Evolutionary conservation across 306 rosid genomes (phyloP).

Genomic region (Ormosia semicastrata): DNA sequence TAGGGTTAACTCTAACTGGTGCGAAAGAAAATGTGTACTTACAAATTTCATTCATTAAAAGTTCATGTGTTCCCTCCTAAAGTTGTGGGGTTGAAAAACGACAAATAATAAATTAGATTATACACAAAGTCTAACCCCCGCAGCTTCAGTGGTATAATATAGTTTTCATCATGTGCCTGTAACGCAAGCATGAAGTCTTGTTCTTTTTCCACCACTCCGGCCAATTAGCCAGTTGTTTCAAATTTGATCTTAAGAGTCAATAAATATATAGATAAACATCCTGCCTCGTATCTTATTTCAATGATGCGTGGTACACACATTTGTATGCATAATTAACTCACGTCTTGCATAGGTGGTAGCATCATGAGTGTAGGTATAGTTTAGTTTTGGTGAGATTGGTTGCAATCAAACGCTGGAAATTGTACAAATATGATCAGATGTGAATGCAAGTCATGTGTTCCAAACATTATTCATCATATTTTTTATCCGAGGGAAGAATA

Average conservation of each 20-base stretch:
- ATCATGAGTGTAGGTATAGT: no score
- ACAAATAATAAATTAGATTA: slow-evolving; percentile 21
- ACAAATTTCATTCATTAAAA: background rate
- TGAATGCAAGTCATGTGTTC: no score
- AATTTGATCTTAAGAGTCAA: background rate
- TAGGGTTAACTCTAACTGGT: background rate
- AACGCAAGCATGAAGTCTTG: background rate
- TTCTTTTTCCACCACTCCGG: background rate
- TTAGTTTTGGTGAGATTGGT: no score
- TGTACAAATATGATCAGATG: no score
- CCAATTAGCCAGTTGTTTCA: background rate
- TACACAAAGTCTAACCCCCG: background rate
- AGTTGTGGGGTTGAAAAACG: slow-evolving; percentile 15
- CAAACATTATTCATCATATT: no score
- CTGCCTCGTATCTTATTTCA: background rate
- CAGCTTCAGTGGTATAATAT: background rate
- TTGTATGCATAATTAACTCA: no score
- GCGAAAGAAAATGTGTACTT: background rate
- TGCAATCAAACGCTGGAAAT: no score
- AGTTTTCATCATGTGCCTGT: slow-evolving; percentile 4
- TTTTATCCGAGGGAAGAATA: no score
- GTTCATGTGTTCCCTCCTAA: slow-evolving; percentile 32
- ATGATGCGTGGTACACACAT: no score
- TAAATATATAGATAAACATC: background rate
- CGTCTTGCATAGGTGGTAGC: no score